Evolutionary conservation across 345 rosid species (phyloP).

Genomic region (Lepidium sativum): DNA sequence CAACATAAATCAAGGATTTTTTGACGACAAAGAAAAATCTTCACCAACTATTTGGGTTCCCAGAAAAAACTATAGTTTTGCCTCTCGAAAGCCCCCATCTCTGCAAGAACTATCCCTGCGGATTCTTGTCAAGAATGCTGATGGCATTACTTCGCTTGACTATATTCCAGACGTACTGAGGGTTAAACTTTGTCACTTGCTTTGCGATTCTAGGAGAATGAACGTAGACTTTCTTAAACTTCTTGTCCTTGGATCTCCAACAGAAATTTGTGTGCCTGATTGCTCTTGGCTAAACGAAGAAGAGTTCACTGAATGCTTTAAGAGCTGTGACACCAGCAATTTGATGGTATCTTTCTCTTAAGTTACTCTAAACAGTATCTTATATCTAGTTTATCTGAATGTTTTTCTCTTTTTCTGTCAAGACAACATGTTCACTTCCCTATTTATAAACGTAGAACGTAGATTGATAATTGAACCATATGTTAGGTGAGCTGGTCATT

Average conservation of each 20-base stretch:
- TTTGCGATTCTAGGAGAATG: constrained; percentile 71
- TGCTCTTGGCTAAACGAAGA: constrained; percentile 91
- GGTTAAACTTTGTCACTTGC: constrained; percentile 52
- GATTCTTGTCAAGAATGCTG: constrained; percentile 60
- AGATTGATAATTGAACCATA: neutral
- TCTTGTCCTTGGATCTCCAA: constrained; percentile 56
- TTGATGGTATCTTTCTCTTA: constrained; percentile 45
- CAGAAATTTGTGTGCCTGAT: constrained; percentile 58
- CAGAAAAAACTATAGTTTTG: constrained; percentile 13
- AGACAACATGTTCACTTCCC: neutral
- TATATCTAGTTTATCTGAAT: neutral
- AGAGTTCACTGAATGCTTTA: constrained; percentile 45
- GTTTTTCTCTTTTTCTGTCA: neutral
- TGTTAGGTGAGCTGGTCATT: neutral
- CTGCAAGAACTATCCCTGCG: constrained; percentile 47
- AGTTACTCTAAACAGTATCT: neutral
- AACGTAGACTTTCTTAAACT: constrained; percentile 41
- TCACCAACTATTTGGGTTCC: constrained; percentile 57
- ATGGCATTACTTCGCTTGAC: constrained; percentile 75
- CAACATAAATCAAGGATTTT: constrained; percentile 16
- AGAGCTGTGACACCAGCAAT: constrained; percentile 49
- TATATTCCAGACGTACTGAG: constrained; percentile 63
- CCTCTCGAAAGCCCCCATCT: constrained; percentile 35
- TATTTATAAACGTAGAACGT: neutral
- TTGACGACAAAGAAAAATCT: constrained; percentile 16